Evolutionary conservation across 2,329 filamentous ascomycete species (phyloP), one percentile per base, ranked within the genome.

Genomic region (Penicillium sp.): DNA sequence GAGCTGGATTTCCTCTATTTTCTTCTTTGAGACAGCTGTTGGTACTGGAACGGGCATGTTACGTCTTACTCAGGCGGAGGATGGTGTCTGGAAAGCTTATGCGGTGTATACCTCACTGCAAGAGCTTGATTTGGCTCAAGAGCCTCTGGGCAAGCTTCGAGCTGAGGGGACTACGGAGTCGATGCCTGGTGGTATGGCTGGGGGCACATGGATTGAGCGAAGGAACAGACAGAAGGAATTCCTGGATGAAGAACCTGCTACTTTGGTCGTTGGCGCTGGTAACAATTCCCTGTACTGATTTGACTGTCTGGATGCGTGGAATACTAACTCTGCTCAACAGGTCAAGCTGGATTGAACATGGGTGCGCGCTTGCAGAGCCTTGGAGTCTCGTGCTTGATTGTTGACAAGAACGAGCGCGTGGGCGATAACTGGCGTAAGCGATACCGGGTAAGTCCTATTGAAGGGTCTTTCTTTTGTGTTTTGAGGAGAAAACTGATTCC

Each of bases 401-500:
- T 81, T 13, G 79, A 81, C 47, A 72, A 72, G 47, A 74, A 76
- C 36, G 66, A 73, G 14, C 67, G 74, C 0, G 67, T 81, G 9
- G 79, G 79, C 4, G 78, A 81, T 56, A 79, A 78, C 46, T 81
- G 79, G 79, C 66, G 77, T 3, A 71, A 75, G 14, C 72, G 80
- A n/a, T 82, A 82, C 55, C 69, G 74, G 23, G 71, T 73, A 47
- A 49, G 58, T 55, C 36, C n/a, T 10, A 32, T n/a, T 8, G 1
- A 18, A 26, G 18, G 9, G n/a, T 10, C 16, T 6, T 10, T 1
- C 3, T 13, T 30, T n/a, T n/a, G n/a, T 16, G 7, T 4, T 4
- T 40, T 44, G 16, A 8, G 18, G 30, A 14, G 18, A 34, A 41
- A 30, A 49, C 30, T 10, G 4, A 42, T 34, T 23, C 30, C 7